These are phyloP conservation scores for Calonectria montana DNA, from an alignment of 2,329 filamentous ascomycete species.

Conservation along the genomic window DNA sequence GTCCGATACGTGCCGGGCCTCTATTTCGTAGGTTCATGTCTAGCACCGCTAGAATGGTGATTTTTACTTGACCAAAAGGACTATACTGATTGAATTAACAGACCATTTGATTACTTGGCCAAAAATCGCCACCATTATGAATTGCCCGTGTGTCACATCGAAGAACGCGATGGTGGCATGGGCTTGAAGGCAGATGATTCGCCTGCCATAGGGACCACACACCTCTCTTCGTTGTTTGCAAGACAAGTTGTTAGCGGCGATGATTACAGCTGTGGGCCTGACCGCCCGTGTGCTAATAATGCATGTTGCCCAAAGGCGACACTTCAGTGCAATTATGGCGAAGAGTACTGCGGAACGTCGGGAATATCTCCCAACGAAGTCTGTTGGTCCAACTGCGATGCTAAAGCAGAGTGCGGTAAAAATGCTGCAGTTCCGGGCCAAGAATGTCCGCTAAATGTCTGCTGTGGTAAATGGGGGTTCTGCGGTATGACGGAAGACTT, in stretches of 20 bases:
- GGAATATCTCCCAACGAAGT: background rate
- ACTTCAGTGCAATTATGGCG: background rate
- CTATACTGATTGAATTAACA: background rate
- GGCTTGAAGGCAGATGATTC: background rate
- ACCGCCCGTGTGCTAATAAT: background rate
- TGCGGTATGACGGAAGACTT: constrained; percentile 14
- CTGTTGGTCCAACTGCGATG: background rate
- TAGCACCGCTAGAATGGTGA: no score
- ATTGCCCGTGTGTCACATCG: background rate
- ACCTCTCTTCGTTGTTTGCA: background rate
- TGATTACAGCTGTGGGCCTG: background rate
- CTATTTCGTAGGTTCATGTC: background rate
- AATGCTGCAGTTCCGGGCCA: constrained; percentile 35
- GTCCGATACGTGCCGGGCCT: background rate
- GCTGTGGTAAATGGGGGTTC: constrained; percentile 27
- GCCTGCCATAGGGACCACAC: background rate
- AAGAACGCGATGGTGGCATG: background rate
- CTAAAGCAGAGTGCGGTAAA: constrained; percentile 1
- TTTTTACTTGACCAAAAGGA: no score
- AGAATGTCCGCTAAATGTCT: constrained; percentile 52
- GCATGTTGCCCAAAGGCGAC: background rate
- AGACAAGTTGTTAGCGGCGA: background rate
- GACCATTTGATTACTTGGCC: background rate
- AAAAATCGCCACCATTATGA: background rate
- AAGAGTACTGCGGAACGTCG: background rate